Base-by-base conservation (phyloP, 257 asterid genomes). In the Plantago major region DNA sequence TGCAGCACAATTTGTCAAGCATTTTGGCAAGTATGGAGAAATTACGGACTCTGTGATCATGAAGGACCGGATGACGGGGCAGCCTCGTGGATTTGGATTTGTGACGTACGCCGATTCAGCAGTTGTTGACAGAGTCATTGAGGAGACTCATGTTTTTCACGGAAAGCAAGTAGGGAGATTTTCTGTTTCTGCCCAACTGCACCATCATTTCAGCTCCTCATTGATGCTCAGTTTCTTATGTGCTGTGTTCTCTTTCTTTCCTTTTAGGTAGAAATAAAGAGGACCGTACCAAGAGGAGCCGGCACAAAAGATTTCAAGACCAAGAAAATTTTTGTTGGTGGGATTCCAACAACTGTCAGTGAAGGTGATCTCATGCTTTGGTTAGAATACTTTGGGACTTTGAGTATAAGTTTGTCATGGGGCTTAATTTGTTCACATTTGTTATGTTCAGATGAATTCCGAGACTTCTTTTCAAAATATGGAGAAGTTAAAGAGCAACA, bases 201-300 rank as follows among this genome's bases (percentile, higher is more conserved):
- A 10, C 5, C 1, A 11, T 0, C 1, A 7, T 2, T 16, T 49
- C 14, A 7, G 2, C 17, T 15, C 14, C 3, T 60, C 3, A 8
- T 47, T n/a, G 42, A 26, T 14, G 16, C 62, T 42, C 62, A 14
- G 58, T 30, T 14, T 60, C 30, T 46, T 43, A 58, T 15, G 42
- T 19, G 10, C 11, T n/a, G 33, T 1, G 7, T 2, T 49, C 44
- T 17, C 2, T 17, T 2, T 49, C 44, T 30, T n/a, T 17, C 11
- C 14, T 37, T 65, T 46, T 22, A 82, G 89, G 89, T 82, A 46
- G 89, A 82, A 63, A 79, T 82, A 71, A 82, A 82, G 81, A 77
- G 89, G 71, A 82, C 89, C 33, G 80, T 79, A 15, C 89, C 89
- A 40, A 82, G 81, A 77, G 89, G 82, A 74, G 77, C 77, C 5